phyloP scores from a whole-genome alignment of 441 rosid genomes.

The Adansonia gregorii region DNA sequence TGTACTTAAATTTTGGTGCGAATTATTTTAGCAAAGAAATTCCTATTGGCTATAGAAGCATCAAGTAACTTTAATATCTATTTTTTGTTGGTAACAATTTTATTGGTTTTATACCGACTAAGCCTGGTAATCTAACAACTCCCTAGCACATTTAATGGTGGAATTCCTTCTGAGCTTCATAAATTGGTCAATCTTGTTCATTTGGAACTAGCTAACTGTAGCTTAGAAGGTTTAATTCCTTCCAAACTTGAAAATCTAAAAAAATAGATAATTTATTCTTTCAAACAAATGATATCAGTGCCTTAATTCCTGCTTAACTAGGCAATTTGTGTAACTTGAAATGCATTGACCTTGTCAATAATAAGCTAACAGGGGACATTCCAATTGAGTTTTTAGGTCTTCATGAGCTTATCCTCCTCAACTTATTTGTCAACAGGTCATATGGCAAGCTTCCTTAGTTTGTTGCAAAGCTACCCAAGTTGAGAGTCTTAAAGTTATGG shows the following conservation, averaged over 20 bases:
- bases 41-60: slow-evolving; percentile 49
- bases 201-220: slow-evolving; percentile 40
- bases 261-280: slow-evolving; percentile 69
- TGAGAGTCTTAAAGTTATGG: slow-evolving; percentile 71
- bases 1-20: slow-evolving; percentile 59
- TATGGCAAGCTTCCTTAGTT: slow-evolving; percentile 78
- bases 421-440: slow-evolving; percentile 66
- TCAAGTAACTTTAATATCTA: slow-evolving; percentile 42
- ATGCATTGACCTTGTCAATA: slow-evolving; percentile 74
- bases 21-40: slow-evolving; percentile 55
- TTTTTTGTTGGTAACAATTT: slow-evolving; percentile 39
- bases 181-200: slow-evolving; percentile 38
- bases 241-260: slow-evolving; percentile 61
- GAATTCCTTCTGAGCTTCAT: slow-evolving; percentile 68
- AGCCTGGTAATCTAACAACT: slow-evolving; percentile 67
- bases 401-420: slow-evolving; percentile 54
- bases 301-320: slow-evolving; percentile 57
- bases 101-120: slow-evolving; percentile 51
- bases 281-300: slow-evolving; percentile 68
- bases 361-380: slow-evolving; percentile 67
- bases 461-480: slow-evolving; percentile 57
- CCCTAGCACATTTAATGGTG: slow-evolving; percentile 63
- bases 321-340: slow-evolving; percentile 70
- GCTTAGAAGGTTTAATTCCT: slow-evolving; percentile 66
- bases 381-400: slow-evolving; percentile 64